Percentiles rank a stretch among this genome's conserved stretches.
These are phyloP conservation scores for Backusella tarrabulga DNA, from an alignment of 192 early-diverging fungal species.

Conservation along the genomic window DNA sequence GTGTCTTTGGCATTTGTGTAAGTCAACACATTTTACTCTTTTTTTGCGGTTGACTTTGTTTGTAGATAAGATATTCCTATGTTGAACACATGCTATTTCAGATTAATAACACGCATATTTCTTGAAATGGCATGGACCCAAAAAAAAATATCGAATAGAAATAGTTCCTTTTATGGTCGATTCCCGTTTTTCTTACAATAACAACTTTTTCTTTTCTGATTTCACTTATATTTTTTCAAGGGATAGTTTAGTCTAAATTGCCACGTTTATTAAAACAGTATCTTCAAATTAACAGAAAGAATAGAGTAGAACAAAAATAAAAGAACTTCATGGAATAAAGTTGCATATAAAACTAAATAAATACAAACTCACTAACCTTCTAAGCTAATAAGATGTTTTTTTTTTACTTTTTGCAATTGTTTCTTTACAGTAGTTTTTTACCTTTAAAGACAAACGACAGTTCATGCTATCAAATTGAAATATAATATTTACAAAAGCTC, in stretches of 20 bases:
- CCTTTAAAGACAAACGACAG: not conserved
- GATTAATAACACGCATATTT: not conserved
- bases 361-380: too few relatives aligned
- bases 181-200: not conserved
- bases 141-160: not conserved
- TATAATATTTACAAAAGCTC: too few relatives aligned
- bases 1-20: too few relatives aligned
- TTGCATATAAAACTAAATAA: too few relatives aligned
- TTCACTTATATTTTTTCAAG: not conserved
- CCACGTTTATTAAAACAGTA: not conserved
- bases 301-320: not conserved
- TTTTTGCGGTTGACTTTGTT: too few relatives aligned
- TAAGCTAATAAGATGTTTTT: too few relatives aligned
- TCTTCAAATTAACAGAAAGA: not conserved
- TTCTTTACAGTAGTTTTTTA: not conserved
- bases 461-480: not conserved
- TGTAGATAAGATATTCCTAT: too few relatives aligned
- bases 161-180: not conserved
- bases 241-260: not conserved
- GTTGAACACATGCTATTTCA: not conserved
- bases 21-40: too few relatives aligned
- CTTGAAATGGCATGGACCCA: not conserved
- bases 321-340: not conserved
- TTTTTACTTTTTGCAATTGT: too few relatives aligned
- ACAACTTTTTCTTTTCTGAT: not conserved